phyloP scores from a whole-genome alignment of 805 yeast species.

The Yamadazyma nakazawae region DNA sequence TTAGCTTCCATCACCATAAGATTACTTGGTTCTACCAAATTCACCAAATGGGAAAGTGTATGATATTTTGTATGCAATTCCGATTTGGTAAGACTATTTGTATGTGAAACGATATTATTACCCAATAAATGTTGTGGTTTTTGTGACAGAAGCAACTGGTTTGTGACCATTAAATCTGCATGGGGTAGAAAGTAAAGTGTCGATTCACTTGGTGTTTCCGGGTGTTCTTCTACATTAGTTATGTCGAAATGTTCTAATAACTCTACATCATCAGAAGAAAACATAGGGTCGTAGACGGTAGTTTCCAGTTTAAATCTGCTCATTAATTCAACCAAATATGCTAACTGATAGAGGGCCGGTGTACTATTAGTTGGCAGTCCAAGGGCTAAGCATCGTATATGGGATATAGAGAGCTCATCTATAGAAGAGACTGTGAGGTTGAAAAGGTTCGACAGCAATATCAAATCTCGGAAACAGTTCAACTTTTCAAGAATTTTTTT shows the following conservation, averaged over 20 bases:
- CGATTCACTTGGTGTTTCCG: neutral
- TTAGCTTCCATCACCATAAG: neutral
- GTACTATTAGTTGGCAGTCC: slow-evolving; percentile 60
- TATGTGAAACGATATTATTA: slow-evolving; percentile 51
- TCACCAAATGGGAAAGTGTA: slow-evolving; percentile 36
- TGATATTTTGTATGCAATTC: slow-evolving; percentile 46
- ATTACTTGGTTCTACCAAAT: slow-evolving; percentile 13
- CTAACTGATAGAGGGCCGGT: slow-evolving; percentile 67
- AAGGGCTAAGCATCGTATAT: slow-evolving; percentile 65
- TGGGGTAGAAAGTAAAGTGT: slow-evolving; percentile 68
- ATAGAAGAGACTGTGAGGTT: neutral
- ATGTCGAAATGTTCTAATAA: slow-evolving; percentile 18
- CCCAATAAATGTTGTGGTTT: slow-evolving; percentile 45
- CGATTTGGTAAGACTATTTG: slow-evolving; percentile 46
- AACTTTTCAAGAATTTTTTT: neutral
- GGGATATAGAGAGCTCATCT: slow-evolving; percentile 4
- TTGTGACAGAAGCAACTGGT: slow-evolving; percentile 29
- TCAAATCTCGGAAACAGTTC: neutral
- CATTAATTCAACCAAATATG: slow-evolving; percentile 46
- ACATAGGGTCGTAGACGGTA: slow-evolving; percentile 65
- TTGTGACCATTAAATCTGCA: slow-evolving; percentile 59
- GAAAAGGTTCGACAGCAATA: neutral
- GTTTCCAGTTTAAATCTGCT: slow-evolving; percentile 21
- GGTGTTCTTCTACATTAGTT: slow-evolving; percentile 15
- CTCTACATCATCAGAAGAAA: slow-evolving; percentile 42